Evolutionary conservation across 371 early-diverging fungal species (phyloP).

Genomic region (Chytridiales sp.): DNA sequence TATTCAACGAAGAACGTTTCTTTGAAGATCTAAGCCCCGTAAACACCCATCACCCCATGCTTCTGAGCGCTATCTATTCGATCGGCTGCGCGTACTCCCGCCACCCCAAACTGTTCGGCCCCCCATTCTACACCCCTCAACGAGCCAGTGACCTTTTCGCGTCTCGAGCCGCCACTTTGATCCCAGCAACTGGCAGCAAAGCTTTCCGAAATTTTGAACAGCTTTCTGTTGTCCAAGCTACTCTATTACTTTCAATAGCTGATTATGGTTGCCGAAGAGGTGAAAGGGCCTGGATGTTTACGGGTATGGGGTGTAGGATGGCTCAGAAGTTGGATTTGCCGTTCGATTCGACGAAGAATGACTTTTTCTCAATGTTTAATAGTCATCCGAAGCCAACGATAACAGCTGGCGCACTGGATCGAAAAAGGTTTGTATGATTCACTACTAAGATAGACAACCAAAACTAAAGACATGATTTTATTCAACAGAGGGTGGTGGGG

Average conservation of each 20-base stretch:
- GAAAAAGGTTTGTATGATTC: constrained; percentile 15
- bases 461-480: no score
- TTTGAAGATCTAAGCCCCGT: constrained; percentile 22
- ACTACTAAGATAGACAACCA: no score
- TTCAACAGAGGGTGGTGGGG: constrained; percentile 16
- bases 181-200: constrained; percentile 22
- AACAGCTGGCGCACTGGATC: not conserved
- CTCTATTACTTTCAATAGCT: constrained; percentile 18
- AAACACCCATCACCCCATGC: constrained; percentile 32
- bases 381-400: constrained; percentile 13
- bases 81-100: constrained; percentile 35
- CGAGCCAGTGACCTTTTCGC: constrained; percentile 31
- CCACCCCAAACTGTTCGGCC: constrained; percentile 30
- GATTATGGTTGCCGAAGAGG: constrained; percentile 19
- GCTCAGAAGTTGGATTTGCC: constrained; percentile 20
- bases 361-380: constrained; percentile 30
- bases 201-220: constrained; percentile 16
- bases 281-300: constrained; percentile 24
- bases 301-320: constrained; percentile 29
- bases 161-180: constrained; percentile 13
- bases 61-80: constrained; percentile 38
- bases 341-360: constrained; percentile 2
- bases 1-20: constrained; percentile 19
- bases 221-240: constrained; percentile 20
- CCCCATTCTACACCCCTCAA: constrained; percentile 34